These are phyloP conservation scores for Huntiella moniliformis DNA, from an alignment of 2,329 filamentous ascomycete species.

Conservation along the genomic window DNA sequence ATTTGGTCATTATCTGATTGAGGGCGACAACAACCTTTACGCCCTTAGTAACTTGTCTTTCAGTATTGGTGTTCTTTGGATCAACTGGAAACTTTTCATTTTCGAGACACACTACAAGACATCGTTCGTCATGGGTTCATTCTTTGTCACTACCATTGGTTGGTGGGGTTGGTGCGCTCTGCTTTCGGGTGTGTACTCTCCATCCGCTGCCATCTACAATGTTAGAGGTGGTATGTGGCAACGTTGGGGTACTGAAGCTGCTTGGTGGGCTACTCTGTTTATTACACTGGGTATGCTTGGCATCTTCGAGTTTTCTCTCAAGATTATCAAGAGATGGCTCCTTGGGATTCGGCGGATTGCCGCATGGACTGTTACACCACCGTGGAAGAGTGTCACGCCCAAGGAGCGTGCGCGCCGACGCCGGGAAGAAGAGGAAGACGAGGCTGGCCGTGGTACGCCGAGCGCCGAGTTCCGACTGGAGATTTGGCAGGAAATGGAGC, in stretches of 20 bases:
- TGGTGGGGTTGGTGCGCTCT: conserved; percentile 62
- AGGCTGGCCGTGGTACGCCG: conserved; percentile 6
- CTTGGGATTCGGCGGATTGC: conserved; percentile 17
- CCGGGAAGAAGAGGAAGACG: conserved; percentile 8
- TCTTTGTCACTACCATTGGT: conserved; percentile 41
- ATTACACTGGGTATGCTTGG: conserved; percentile 41
- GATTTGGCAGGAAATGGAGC: conserved; percentile 40
- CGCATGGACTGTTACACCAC: conserved; percentile 12
- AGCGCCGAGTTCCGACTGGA: conserved; percentile 30
- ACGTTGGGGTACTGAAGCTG: conserved; percentile 46
- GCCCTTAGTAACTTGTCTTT: conserved; percentile 57
- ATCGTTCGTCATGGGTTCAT: conserved; percentile 37
- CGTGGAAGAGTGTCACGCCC: conserved; percentile 18
- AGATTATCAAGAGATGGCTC: conserved; percentile 26
- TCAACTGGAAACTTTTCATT: conserved; percentile 59
- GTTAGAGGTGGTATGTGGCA: conserved; percentile 48
- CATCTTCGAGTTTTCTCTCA: conserved; percentile 46
- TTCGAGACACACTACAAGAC: conserved; percentile 66
- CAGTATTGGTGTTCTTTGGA: conserved; percentile 49
- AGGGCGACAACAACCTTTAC: conserved; percentile 50
- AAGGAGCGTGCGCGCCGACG: conserved; percentile 13
- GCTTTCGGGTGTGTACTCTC: conserved; percentile 43
- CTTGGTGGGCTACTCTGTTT: conserved; percentile 59
- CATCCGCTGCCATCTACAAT: conserved; percentile 37
- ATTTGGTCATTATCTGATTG: conserved; percentile 27